Evolutionary conservation across 306 rosid species (phyloP), one percentile per base, ranked within the genome.

Genomic region (Canavalia ensiformis): DNA sequence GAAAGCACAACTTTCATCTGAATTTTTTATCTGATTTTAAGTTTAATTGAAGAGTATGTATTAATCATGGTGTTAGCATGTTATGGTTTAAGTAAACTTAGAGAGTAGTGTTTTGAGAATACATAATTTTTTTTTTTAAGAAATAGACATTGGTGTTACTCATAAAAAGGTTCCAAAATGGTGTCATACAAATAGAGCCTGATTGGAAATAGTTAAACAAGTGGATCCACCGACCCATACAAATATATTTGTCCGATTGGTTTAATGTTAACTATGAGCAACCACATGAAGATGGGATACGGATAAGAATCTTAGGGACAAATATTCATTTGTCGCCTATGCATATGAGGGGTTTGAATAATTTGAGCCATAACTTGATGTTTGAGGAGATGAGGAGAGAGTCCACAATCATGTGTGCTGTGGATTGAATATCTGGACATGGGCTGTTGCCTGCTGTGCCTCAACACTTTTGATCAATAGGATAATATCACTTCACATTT

Each of bases 401-500:
- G 91, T 51, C 67, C 64, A 83, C 84, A 76, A 7, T 63, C 47
- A 77, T 45, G 72, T 58, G 29, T 46, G 45, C 33, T 30, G 9
- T 59, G 52, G 88, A 86, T 84, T 74, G 82, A 76, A 62, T 56
- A 82, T 85, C 94, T 83, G 87, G 81, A 83, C 70, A 86, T 89
- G 88, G 88, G 82, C 70, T 88, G 88, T 83, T 80, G 82, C 81
- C 64, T 82, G 87, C 82, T 88, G 88, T 83, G 87, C 83, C 90
- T 88, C 85, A 80, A 82, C 86, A 63, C 82, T 12, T 82, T 33
- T 63, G 4, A 56, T 83, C 84, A 28, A 86, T 71, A 54, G 90
- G 94, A 92, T 90, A 87, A 89, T 88, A 73, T 83, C 86, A 79
- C 85, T 84, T 59, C 87, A 86, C 84, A 80, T 56, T 86, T 73